A percentile compares a stretch with the other conserved stretches of the same genome.
Conservation (phyloP, 257 asterid genomes). For the Lycium barbarum region DNA sequence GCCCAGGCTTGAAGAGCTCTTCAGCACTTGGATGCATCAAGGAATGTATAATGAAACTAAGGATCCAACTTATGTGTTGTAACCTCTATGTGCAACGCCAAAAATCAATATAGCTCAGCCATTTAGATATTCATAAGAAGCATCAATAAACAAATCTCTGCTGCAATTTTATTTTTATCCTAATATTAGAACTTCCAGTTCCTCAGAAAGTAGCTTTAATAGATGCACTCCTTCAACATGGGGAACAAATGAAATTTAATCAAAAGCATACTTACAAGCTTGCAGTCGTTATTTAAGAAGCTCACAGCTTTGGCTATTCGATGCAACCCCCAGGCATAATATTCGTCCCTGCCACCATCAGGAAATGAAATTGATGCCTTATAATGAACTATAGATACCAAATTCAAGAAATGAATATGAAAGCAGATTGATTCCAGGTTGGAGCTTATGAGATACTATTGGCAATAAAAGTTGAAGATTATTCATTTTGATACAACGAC, state of each 20-base stretch:
- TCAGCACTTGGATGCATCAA: neutral
- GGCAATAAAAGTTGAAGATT: neutral
- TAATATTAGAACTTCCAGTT: neutral
- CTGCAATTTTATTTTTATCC: neutral
- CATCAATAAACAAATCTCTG: neutral
- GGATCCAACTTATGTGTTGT: neutral
- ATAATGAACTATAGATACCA: constrained; percentile 3
- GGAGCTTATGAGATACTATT: constrained; percentile 19
- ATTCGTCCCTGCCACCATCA: constrained; percentile 73
- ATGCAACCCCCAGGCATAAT: constrained; percentile 97
- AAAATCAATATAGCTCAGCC: neutral
- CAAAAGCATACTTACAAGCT: constrained; percentile 65
- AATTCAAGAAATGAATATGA: neutral
- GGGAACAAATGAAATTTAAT: constrained; percentile 15
- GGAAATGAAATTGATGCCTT: constrained; percentile 3
- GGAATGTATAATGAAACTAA: constrained; percentile 14
- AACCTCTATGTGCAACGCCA: neutral
- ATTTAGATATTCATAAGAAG: constrained; percentile 15
- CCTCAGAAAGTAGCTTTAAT: neutral
- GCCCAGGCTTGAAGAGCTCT: neutral
- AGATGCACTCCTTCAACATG: neutral
- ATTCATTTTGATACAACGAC: neutral
- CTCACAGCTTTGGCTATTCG: constrained; percentile 99
- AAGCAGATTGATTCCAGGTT: neutral
- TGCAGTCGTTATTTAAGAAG: constrained; percentile 98